Conservation (phyloP, 2,329 filamentous ascomycete species). For the Curvularia sp. region DNA sequence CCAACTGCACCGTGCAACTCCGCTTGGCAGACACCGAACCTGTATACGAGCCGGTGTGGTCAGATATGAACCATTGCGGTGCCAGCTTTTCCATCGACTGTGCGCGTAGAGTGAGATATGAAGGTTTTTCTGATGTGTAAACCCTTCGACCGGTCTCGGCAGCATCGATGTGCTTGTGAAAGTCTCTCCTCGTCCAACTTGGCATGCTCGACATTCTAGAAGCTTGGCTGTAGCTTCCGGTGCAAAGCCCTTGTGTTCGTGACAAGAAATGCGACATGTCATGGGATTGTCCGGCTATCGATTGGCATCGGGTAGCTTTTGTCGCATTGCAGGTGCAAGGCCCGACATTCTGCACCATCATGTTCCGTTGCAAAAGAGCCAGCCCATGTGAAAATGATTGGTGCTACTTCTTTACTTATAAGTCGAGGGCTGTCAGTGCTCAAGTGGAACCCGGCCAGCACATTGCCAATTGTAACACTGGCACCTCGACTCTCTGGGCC, state of each 20-base stretch:
- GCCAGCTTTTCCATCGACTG: not conserved
- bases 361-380: not conserved
- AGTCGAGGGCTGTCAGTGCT: not conserved
- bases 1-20: not conserved
- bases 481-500: not conserved
- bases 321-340: not conserved
- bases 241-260: not conserved
- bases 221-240: not conserved
- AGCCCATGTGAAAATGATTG: not conserved
- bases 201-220: not conserved
- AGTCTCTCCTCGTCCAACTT: not conserved
- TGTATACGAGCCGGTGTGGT: not conserved
- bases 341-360: not conserved
- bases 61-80: not conserved
- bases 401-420: not conserved
- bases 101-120: not conserved
- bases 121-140: not conserved
- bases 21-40: not conserved
- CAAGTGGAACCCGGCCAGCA: not conserved
- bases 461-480: not conserved
- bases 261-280: not conserved
- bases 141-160: not conserved
- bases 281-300: not conserved
- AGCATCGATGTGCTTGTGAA: constrained; percentile 5
- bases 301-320: not conserved